Evolutionary conservation across 2,329 filamentous ascomycete genomes (phyloP), one percentile per base, ranked within the genome.

Genomic region (Sclerotinia borealis): DNA sequence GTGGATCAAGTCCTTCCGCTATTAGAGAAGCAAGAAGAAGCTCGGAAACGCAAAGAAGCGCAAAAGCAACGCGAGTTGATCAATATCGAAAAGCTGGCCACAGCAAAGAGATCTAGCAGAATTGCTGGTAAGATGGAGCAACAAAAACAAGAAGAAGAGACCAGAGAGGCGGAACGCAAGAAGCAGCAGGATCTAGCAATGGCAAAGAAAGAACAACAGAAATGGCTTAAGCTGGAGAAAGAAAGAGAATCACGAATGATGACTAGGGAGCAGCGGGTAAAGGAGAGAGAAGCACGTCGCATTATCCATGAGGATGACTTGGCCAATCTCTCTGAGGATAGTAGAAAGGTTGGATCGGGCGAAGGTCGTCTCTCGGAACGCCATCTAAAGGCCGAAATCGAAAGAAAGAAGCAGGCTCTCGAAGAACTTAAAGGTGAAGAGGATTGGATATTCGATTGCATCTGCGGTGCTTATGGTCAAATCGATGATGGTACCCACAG

Each of bases 401-500:
- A 92, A 71, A 89, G 84, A 75, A 91, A 87, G 67, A 88, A 89
- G 74, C 87, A 87, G 74, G 90, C 91, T 39, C 79, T 96, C 13
- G 83, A 89, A 69, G 85, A 89, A 61, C 81, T 96, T 29, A 84
- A 82, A 22, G 75, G 77, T 25, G 82, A 87, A 68, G 91, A 95
- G 54, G 86, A 92, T 59, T 98, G 95, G 95, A 84, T 92, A 45
- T 99, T 99, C 70, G 95, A 99, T 74, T 99, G 95, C 74, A 83
- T 91, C 31, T 99, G 95, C 75, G 93, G 93, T 31, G 83, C 92
- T 27, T 88, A 96, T 75, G 95, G 95, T 27, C 89, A 96, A 70
- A 91, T 97, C 64, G 95, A 99, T 71, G 95, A 98, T 74, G 95
- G 95, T 41, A 89, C 91, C 9, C 93, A 96, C 74, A 96, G 92